Base-by-base conservation (phyloP, 345 rosid genomes). In the Euphorbia pulcherrima region DNA sequence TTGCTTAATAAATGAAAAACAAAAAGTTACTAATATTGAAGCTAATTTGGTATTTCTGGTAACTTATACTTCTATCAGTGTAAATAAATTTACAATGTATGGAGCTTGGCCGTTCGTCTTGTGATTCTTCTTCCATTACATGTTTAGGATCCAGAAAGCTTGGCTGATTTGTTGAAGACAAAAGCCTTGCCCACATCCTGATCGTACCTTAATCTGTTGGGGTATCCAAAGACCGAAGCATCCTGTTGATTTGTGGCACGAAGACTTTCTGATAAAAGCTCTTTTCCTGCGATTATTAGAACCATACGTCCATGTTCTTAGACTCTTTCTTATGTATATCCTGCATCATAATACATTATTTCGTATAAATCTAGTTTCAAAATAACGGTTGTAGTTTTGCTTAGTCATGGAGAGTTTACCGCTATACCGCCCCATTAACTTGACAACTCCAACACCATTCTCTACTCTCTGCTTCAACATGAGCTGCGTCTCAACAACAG, bases 401-500 rank as follows among this genome's bases (percentile, higher is more conserved):
- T 29, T 30, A 17, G 23, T 7, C 5, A 58, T 30, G 20, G 30
- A 30, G 11, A 50, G 72, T 85, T 80, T 75, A 92, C 98, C 98
- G 55, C 98, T 78, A 72, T 85, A 77, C 57, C 95, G 96, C 37
- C 98, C 98, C 94, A 92, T 88, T 70, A 92, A 79, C 84, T 92
- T 89, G 72, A 92, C 98, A 65, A 92, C 64, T 26, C 98, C 96
- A 18, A 92, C 85, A 51, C 98, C 83, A 68, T 89, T 89, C 75
- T 88, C 96, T 62, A 70, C 96, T 92, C 73, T 83, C 92, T 0
- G 96, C 79, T 76, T 92, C 97, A 67, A 92, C 97, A 79, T 92
- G 96, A 41, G 96, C 97, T 47, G 97, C 96, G 52, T 92, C 75
- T 92, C 97, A 60, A 89, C 94, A 70, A 96, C 96, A 84, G 96